Evolutionary conservation across 192 early-diverging fungal genomes (phyloP), one percentile per base, ranked within the genome.

Genomic region (Chytriomyces sp.): DNA sequence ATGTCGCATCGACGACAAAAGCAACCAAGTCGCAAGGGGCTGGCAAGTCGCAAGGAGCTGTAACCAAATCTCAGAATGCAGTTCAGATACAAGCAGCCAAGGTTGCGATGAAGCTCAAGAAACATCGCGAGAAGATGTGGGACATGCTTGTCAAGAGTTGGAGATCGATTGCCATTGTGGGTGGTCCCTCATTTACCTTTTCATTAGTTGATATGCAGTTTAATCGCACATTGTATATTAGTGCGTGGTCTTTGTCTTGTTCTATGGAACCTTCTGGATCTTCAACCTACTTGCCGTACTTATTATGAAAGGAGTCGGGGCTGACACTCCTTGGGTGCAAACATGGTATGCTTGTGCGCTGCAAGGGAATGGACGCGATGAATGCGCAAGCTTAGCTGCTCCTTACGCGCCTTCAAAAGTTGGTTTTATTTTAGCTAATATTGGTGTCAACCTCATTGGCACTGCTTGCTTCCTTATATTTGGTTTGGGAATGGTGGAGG

Each of bases 141-240:
- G 39, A 19, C 62, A 38, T 64, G 2, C 40, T 64, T 44, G 12
- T 41, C 36, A 64, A 64, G 62, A 64, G 34, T 44, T 64, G 62
- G 62, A 39, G 62, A n/a, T 64, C 62, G 19, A 10, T 64, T 2
- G 39, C 40, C 25, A 39, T 64, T 64, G 31, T 60, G 58, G 54
- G 54, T 56, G 10, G 28, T 44, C n/a, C n/a, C n/a, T 44, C 8
- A 44, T 44, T 44, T 7, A 44, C n/a, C n/a, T n/a, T n/a, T n/a
- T n/a, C n/a, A n/a, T n/a, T n/a, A n/a, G n/a, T n/a, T n/a, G n/a
- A n/a, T n/a, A n/a, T n/a, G n/a, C n/a, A n/a, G n/a, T n/a, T n/a
- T n/a, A n/a, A n/a, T n/a, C n/a, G n/a, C n/a, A n/a, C n/a, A n/a
- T n/a, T n/a, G n/a, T n/a, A n/a, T n/a, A n/a, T n/a, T n/a, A n/a